Evolutionary conservation across 2,329 filamentous ascomycete genomes (phyloP).

Genomic region (Alternaria postmessia): DNA sequence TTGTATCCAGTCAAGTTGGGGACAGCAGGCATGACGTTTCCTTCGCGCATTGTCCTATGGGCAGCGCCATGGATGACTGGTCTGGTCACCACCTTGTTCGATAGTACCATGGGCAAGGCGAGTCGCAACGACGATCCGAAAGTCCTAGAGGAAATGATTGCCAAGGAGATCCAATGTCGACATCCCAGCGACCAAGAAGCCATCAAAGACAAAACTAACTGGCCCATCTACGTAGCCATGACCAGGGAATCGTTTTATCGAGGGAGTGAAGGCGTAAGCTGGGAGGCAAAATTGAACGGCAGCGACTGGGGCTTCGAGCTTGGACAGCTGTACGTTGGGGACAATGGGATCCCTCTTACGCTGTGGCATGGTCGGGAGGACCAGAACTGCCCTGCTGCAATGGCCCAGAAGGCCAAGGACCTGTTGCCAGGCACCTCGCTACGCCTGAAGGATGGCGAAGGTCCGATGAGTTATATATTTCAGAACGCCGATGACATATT

Average conservation of each 20-base stretch:
- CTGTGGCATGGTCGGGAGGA: constrained; percentile 49
- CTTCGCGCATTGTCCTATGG: constrained; percentile 33
- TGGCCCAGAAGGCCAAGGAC: constrained; percentile 35
- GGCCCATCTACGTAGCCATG: constrained; percentile 36
- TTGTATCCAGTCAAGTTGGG: constrained; percentile 38
- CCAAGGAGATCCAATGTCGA: constrained; percentile 29
- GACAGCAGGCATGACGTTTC: constrained; percentile 37
- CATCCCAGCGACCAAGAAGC: constrained; percentile 30
- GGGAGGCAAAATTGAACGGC: constrained; percentile 40
- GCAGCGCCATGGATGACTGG: constrained; percentile 37
- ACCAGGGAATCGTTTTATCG: constrained; percentile 37
- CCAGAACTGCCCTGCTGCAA: constrained; percentile 33
- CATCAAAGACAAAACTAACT: constrained; percentile 31
- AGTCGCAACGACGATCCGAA: constrained; percentile 35
- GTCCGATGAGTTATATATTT: constrained; percentile 36
- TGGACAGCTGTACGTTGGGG: constrained; percentile 32
- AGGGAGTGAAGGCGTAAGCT: constrained; percentile 37
- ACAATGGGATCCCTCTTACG: constrained; percentile 28
- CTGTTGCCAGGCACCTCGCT: constrained; percentile 32
- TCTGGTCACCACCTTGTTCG: constrained; percentile 28
- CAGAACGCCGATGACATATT: constrained; percentile 34
- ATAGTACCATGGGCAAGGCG: constrained; percentile 36
- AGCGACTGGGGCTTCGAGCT: constrained; percentile 47
- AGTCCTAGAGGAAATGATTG: constrained; percentile 36
- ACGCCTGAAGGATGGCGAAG: constrained; percentile 34